phyloP scores from a whole-genome alignment of 331 rosid species.

The Telfairia occidentalis region DNA sequence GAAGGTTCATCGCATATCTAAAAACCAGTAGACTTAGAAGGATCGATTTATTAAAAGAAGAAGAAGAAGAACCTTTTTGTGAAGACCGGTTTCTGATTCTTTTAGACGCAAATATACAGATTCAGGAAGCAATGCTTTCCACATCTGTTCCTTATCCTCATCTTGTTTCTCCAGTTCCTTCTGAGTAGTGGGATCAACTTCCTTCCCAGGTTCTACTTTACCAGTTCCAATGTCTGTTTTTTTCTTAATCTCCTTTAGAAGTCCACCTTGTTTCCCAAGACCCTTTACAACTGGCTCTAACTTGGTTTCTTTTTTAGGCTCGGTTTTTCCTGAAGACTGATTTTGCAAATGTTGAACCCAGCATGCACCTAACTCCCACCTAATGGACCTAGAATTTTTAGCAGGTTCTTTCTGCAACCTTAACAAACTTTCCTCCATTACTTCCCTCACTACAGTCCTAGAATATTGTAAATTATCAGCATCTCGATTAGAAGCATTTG shows the following conservation, averaged over 20 bases:
- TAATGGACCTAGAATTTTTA: slow-evolving; percentile 43
- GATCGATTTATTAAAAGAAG: slow-evolving; percentile 5
- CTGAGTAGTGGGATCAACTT: slow-evolving; percentile 35
- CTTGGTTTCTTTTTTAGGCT: slow-evolving; percentile 62
- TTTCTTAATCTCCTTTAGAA: slow-evolving; percentile 82
- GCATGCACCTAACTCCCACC: slow-evolving; percentile 99
- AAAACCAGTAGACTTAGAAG: not conserved
- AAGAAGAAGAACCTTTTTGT: slow-evolving; percentile 52
- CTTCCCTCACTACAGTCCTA: slow-evolving; percentile 49
- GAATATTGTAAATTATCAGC: slow-evolving; percentile 34
- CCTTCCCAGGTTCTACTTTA: slow-evolving; percentile 57
- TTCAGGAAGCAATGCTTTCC: slow-evolving; percentile 74
- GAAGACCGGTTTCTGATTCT: slow-evolving; percentile 86
- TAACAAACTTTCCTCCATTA: slow-evolving; percentile 59
- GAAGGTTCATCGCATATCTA: not conserved
- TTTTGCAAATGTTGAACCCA: slow-evolving; percentile 96
- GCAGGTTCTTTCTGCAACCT: slow-evolving; percentile 62
- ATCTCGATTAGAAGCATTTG: slow-evolving; percentile 41
- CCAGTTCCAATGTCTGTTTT: slow-evolving; percentile 49
- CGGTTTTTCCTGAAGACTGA: slow-evolving; percentile 68
- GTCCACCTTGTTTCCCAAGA: slow-evolving; percentile 95
- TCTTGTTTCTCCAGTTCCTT: slow-evolving; percentile 50
- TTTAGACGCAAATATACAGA: slow-evolving; percentile 79
- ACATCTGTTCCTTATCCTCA: slow-evolving; percentile 55
- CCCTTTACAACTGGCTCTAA: slow-evolving; percentile 82